Evolutionary conservation across 768 basidiomycete genomes (phyloP), one percentile per base, ranked within the genome.

Genomic region (Tulasnella sp.): DNA sequence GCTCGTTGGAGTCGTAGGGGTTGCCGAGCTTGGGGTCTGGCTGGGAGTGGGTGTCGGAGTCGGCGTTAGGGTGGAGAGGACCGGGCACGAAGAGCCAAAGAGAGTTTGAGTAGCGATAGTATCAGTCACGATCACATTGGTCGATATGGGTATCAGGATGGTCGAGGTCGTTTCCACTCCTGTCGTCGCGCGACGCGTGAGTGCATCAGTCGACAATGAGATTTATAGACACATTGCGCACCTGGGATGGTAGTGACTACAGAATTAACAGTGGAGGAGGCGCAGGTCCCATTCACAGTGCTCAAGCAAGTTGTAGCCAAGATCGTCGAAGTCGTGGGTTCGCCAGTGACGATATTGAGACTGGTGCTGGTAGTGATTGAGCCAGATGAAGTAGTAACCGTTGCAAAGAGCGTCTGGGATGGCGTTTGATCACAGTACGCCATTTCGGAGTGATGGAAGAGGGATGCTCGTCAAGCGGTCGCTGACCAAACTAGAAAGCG

Each of bases 31-130:
- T 21, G 51, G 24, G 5, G 51, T 53, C 10, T 25, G 34, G 31
- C 19, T 42, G 53, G 19, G 30, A 15, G 34, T 42, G 3, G 34
- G 11, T 19, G 34, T 0, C 9, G 30, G 34, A 10, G 41, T 43
- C 10, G 11, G 10, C 10, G 11, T 43, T 43, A 21, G n/a, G 45
- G 10, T 48, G 19, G 45, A 11, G 19, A 27, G 5, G 8, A 25
- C 44, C 2, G 42, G 41, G 22, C n/a, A 27, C 7, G 41, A 56
- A 12, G 54, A 43, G 10, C 41, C 54, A 17, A 24, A 56, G 2
- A 56, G 54, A 4, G 54, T 56, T 42, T 44, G 54, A 12, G 42
- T 43, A n/a, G 54, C 38, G 29, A 56, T 43, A 34, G 54, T 43
- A 19, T 21, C 4, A 3, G 54, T 56, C 12, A 56, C 9, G 5